A percentile compares a stretch with the other conserved stretches of the same genome.
phyloP scores from a whole-genome alignment of 225 moss, liverwort and hornwort species.

The Asterella californica region DNA sequence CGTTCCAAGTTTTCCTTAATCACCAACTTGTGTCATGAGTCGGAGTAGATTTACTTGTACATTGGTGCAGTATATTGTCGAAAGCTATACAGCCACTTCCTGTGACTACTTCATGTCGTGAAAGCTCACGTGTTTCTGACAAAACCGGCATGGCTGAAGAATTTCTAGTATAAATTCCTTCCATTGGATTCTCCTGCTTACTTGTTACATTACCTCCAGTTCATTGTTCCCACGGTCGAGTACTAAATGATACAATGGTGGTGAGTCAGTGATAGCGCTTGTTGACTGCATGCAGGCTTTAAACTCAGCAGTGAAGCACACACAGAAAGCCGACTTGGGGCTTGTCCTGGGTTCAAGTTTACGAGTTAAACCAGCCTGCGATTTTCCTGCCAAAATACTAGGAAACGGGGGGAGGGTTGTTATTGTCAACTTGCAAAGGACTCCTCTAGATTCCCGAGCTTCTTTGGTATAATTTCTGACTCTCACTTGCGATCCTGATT shows the following conservation, averaged over 20 bases:
- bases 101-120: background rate
- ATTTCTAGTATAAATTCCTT: background rate
- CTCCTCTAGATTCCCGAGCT: constrained; percentile 75
- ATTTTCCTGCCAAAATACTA: constrained; percentile 75
- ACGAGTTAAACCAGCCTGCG: constrained; percentile 89
- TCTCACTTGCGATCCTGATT: background rate
- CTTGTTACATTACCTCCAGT: background rate
- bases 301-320: constrained; percentile 66
- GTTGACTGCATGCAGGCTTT: constrained; percentile 52
- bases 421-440: constrained; percentile 79
- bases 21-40: background rate
- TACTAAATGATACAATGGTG: background rate
- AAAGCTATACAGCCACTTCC: background rate
- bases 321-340: constrained; percentile 72
- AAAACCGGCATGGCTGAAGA: no score
- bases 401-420: constrained; percentile 84
- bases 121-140: background rate
- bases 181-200: background rate
- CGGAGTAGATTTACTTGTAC: background rate
- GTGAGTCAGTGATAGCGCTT: background rate
- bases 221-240: background rate
- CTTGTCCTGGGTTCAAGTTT: constrained; percentile 87
- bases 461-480: constrained; percentile 53
- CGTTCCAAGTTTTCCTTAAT: background rate
- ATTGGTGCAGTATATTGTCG: background rate